Conservation (phyloP, 2,329 filamentous ascomycete genomes). For the Beauveria rudraprayagi region DNA sequence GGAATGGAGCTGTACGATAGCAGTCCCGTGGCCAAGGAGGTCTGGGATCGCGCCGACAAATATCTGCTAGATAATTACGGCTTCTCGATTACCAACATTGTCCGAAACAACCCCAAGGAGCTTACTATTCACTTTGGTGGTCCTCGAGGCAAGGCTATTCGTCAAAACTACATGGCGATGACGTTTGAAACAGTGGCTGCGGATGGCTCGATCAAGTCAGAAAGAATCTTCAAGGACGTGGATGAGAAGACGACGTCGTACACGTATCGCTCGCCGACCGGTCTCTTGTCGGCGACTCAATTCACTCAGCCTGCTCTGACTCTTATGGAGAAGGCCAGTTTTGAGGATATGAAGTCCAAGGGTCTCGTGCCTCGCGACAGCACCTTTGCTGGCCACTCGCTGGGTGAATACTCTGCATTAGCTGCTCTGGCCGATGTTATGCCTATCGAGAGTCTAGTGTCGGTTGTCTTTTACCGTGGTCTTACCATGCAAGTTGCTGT, state of each 20-base stretch:
- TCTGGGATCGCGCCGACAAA: slow-evolving; percentile 96
- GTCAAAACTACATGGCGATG: slow-evolving; percentile 99
- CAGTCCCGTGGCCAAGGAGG: slow-evolving; percentile 89
- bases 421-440: slow-evolving; percentile 96
- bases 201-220: slow-evolving; percentile 90
- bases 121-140: slow-evolving; percentile 97
- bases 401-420: slow-evolving; percentile 96
- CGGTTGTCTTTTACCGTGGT: slow-evolving; percentile 97
- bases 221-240: slow-evolving; percentile 99
- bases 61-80: slow-evolving; percentile 99
- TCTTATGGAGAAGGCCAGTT: slow-evolving; percentile 98
- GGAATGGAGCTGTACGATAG: slow-evolving; percentile 97
- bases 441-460: slow-evolving; percentile 98
- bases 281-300: slow-evolving; percentile 90
- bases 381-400: slow-evolving; percentile 94
- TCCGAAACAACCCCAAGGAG: slow-evolving; percentile 99
- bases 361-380: slow-evolving; percentile 92
- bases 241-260: slow-evolving; percentile 88
- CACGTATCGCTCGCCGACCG: slow-evolving; percentile 92
- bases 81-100: slow-evolving; percentile 96
- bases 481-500: slow-evolving; percentile 99
- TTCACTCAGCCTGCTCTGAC: slow-evolving; percentile 97
- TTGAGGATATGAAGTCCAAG: slow-evolving; percentile 98
- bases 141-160: slow-evolving; percentile 91
- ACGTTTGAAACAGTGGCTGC: slow-evolving; percentile 95